Conservation (phyloP, 441 rosid species). For the Brassica balearica region DNA sequence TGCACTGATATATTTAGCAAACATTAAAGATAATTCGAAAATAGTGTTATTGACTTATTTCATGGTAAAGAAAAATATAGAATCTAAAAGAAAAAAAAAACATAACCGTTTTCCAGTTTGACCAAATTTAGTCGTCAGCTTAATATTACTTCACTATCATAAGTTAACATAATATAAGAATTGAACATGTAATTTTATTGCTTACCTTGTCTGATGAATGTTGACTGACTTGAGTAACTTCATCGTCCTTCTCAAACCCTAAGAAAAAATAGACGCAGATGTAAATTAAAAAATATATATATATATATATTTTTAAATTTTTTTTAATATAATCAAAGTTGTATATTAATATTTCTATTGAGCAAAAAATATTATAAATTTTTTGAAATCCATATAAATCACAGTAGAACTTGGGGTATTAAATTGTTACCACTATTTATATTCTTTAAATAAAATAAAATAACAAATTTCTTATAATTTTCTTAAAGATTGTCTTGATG, state of each 20-base stretch:
- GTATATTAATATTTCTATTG: not conserved
- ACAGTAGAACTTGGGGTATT: not conserved
- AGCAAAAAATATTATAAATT: not conserved
- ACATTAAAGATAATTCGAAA: not conserved
- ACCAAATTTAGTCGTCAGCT: not conserved
- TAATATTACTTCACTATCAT: not conserved
- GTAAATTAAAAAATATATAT: not conserved
- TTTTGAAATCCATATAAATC: not conserved
- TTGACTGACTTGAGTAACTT: not conserved
- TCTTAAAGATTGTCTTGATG: not conserved
- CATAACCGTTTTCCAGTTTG: not conserved
- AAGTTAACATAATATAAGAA: not conserved
- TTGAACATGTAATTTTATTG: not conserved
- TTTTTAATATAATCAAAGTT: not conserved
- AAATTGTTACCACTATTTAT: not conserved
- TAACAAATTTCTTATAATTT: not conserved
- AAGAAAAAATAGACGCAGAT: not conserved
- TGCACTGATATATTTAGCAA: not conserved
- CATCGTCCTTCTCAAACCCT: not conserved
- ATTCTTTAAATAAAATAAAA: not conserved
- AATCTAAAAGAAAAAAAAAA: not conserved
- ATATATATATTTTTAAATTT: not conserved
- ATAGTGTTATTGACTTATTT: not conserved
- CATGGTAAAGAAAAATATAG: not conserved
- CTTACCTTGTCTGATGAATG: constrained; percentile 2